These are phyloP conservation scores for Debaryomycetaceae sp. DNA, from an alignment of 1,139 yeast species.

Conservation along the genomic window DNA sequence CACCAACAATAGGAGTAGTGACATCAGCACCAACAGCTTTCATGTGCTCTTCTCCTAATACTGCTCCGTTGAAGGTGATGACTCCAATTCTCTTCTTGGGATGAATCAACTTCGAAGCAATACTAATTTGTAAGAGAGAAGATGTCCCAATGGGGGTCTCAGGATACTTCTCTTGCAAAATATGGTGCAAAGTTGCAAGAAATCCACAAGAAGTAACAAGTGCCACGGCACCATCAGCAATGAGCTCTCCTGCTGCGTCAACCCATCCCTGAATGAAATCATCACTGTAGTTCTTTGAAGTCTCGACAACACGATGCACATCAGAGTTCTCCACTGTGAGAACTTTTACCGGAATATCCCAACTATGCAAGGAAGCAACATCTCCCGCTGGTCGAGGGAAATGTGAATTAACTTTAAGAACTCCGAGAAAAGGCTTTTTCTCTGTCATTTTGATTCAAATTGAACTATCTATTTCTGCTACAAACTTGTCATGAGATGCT, in stretches of 20 bases:
- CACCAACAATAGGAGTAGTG: slow-evolving; percentile 15
- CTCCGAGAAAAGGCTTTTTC: slow-evolving; percentile 8
- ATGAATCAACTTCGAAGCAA: slow-evolving; percentile 14
- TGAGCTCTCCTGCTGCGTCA: slow-evolving; percentile 11
- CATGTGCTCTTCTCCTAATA: slow-evolving; percentile 20
- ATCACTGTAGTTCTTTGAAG: slow-evolving; percentile 10
- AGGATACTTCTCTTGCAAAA: slow-evolving; percentile 13
- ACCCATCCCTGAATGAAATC: slow-evolving; percentile 14
- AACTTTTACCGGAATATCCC: slow-evolving; percentile 15
- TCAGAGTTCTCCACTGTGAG: slow-evolving; percentile 15
- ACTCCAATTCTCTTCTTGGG: slow-evolving; percentile 20
- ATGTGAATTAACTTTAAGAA: slow-evolving; percentile 7
- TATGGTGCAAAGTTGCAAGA: slow-evolving; percentile 21
- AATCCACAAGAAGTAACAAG: slow-evolving; percentile 20
- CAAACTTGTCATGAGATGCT: neutral
- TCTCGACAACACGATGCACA: slow-evolving; percentile 12
- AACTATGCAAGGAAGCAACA: slow-evolving; percentile 17
- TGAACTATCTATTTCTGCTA: no score
- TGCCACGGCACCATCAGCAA: slow-evolving; percentile 17
- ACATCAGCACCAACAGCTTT: slow-evolving; percentile 20
- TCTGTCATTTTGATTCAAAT: neutral
- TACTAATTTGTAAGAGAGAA: slow-evolving; percentile 23
- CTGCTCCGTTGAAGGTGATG: slow-evolving; percentile 22
- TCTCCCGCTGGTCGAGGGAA: slow-evolving; percentile 26
- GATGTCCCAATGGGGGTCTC: slow-evolving; percentile 26